These are phyloP conservation scores for Coriolopsis trogii DNA, from an alignment of 1,284 basidiomycete genomes.

Conservation along the genomic window DNA sequence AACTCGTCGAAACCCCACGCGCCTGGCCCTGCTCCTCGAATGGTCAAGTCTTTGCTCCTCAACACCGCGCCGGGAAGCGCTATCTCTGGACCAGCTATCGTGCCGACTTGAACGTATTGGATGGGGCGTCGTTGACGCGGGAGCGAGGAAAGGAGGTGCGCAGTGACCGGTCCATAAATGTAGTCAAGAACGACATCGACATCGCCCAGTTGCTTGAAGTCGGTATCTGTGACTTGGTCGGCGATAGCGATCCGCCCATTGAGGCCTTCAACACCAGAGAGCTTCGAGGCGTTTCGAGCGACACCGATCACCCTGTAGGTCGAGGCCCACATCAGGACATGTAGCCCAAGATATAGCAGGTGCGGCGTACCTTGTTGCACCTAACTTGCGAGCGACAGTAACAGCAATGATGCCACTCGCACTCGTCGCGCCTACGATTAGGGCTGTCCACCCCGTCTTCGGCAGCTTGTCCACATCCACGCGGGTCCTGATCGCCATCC, in stretches of 20 bases:
- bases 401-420: background rate
- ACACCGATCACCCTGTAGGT: background rate
- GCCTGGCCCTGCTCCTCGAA: background rate
- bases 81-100: background rate
- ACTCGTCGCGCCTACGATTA: background rate
- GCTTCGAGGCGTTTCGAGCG: background rate
- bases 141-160: background rate
- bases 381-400: background rate
- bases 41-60: constrained; percentile 1
- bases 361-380: background rate
- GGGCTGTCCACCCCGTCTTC: background rate
- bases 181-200: constrained; percentile 2
- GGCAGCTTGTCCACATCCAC: constrained; percentile 1
- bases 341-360: no score
- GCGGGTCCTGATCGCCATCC: constrained; percentile 1
- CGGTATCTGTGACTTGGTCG: background rate
- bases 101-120: constrained; percentile 1
- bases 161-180: background rate
- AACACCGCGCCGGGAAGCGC: background rate
- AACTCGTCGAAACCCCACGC: constrained; percentile 3
- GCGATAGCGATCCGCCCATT: background rate
- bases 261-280: background rate
- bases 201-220: background rate
- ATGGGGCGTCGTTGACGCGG: background rate
- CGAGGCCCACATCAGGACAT: no score